These are phyloP conservation scores for Mortierella sp. DNA, from an alignment of 371 early-diverging fungal species.

Conservation along the genomic window DNA sequence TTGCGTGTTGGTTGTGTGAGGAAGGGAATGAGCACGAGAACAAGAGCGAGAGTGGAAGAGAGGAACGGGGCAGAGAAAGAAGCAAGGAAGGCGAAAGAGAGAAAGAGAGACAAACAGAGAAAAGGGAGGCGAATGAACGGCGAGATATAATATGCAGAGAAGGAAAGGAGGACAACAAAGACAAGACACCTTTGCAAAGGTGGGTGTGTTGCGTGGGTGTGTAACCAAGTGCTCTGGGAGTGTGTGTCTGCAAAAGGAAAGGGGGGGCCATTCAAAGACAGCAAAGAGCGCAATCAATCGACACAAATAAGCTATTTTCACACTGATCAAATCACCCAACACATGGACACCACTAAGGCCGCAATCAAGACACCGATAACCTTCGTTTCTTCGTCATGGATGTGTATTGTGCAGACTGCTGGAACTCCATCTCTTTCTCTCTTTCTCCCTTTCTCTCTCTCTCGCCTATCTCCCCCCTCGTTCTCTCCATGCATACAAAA, in stretches of 20 bases:
- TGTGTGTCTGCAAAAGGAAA: no score
- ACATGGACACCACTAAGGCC: no score
- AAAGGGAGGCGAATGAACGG: slow-evolving; percentile 2
- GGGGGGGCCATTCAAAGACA: no score
- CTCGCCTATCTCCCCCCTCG: background rate
- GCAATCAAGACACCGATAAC: no score
- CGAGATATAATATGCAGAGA: no score
- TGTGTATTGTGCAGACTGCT: background rate
- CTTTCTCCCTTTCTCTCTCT: background rate
- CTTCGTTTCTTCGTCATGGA: background rate
- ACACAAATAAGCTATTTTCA: background rate
- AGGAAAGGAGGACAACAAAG: no score
- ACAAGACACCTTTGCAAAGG: no score
- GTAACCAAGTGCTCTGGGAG: no score
- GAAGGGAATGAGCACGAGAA: background rate
- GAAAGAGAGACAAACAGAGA: background rate
- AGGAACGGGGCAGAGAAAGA: background rate
- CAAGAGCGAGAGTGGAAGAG: background rate
- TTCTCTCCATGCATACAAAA: background rate
- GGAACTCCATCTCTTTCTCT: slow-evolving; percentile 7
- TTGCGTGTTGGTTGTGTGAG: no score
- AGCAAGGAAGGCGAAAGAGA: background rate
- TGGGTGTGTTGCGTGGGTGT: background rate
- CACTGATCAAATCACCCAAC: background rate
- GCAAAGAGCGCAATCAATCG: no score